Conservation (phyloP, 495 filamentous ascomycete genomes). For the Neurospora hispaniola region DNA sequence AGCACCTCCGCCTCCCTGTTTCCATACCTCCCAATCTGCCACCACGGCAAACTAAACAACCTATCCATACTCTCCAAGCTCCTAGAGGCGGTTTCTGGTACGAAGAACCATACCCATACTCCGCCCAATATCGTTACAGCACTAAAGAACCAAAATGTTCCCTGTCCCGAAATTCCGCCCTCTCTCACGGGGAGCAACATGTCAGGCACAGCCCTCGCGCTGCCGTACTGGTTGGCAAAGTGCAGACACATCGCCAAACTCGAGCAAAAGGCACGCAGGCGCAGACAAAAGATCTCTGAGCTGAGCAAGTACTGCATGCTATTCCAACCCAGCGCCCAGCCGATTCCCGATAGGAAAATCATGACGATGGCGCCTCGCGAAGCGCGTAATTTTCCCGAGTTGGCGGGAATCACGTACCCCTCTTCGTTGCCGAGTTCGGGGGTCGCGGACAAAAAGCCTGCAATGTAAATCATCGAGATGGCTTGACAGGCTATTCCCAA, state of each 20-base stretch:
- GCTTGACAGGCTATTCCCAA: conserved; percentile 53
- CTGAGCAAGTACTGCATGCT: conserved; percentile 67
- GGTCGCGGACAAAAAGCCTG: conserved; percentile 49
- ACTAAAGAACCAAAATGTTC: conserved; percentile 57
- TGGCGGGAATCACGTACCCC: conserved; percentile 13
- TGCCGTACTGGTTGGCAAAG: conserved; percentile 66
- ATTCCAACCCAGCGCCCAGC: conserved; percentile 70
- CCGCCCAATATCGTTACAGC: conserved; percentile 49
- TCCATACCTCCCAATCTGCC: conserved; percentile 50
- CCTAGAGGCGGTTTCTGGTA: conserved; percentile 59
- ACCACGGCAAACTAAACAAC: conserved; percentile 58
- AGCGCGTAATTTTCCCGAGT: conserved; percentile 20
- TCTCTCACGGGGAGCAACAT: conserved; percentile 39
- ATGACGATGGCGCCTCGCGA: conserved; percentile 50
- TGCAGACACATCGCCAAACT: conserved; percentile 48
- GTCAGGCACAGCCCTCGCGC: conserved; percentile 45
- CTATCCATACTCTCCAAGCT: conserved; percentile 55
- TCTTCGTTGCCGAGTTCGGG: conserved; percentile 32
- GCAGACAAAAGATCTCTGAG: conserved; percentile 62
- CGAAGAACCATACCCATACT: conserved; percentile 48
- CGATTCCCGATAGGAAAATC: conserved; percentile 55
- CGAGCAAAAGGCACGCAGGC: conserved; percentile 40
- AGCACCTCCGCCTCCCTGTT: conserved; percentile 43
- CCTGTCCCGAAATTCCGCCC: conserved; percentile 40
- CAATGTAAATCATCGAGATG: conserved; percentile 58